Evolutionary conservation across 768 basidiomycete species (phyloP), one percentile per base, ranked within the genome.

Genomic region (Russula abietina): DNA sequence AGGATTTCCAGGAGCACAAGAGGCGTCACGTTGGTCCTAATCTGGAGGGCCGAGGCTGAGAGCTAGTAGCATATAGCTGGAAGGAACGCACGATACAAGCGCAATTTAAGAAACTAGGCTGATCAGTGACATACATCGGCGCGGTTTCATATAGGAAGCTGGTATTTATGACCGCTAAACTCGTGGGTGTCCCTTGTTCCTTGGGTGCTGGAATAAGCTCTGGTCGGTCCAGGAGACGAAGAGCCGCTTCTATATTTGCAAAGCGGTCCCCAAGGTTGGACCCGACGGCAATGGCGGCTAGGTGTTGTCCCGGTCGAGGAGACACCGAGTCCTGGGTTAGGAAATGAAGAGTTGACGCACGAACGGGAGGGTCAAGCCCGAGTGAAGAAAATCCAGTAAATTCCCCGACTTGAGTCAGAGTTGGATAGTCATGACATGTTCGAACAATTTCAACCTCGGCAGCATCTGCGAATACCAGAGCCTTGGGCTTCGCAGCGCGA

Each of bases 71-170:
- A 24, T 24, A 33, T 17, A 6, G 14, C 5, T 22, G 16, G 22
- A 30, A 30, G 19, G 53, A 11, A 79, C 90, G 61, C 65, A 96
- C 95, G 74, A 93, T 76, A 65, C 93, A 89, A n/a, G 91, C 91
- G 66, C 91, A 89, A 70, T 98, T 99, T 62, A 89, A 81, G 74
- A 98, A 98, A 39, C 79, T 76, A 14, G 87, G 89, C 72, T 99
- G 97, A 61, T 97, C 88, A 12, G 83, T 83, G 48, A 96, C 88
- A 71, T 99, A 98, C 97, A 99, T 98, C 0, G 97, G 92, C 12
- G 87, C 80, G 22, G 89, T 94, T 74, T 98, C 89, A 71, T 98
- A 98, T 76, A 98, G 71, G 74, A 93, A 91, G 70, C 92, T 93
- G 1, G 92, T 94, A 68, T 91, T 80, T 24, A 86, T 73, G 32